A percentile compares a stretch with the other conserved stretches of the same genome.
These are phyloP conservation scores for Flaveria trinervia DNA, from an alignment of 129 eudicot species.

Conservation along the genomic window DNA sequence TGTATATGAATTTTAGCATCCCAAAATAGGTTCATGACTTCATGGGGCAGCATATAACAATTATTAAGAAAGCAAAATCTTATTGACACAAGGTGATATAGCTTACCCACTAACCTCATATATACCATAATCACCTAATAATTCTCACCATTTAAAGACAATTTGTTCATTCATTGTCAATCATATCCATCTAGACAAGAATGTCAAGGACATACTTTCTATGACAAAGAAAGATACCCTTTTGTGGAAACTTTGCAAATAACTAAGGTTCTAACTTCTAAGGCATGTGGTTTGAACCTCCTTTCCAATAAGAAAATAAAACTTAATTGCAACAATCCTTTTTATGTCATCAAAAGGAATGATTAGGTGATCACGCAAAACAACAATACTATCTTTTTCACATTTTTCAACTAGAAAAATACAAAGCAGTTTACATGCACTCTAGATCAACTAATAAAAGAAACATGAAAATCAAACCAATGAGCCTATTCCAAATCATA, in stretches of 20 bases:
- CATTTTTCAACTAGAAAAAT: slow-evolving; percentile 1
- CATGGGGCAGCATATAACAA: neutral
- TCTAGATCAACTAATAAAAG: slow-evolving; percentile 9
- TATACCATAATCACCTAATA: slow-evolving; percentile 2
- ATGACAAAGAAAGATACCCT: slow-evolving; percentile 2
- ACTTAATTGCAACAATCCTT: slow-evolving; percentile 11
- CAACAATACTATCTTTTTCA: slow-evolving; percentile 15
- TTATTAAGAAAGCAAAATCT: neutral
- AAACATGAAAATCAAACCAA: slow-evolving; percentile 1
- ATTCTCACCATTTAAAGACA: neutral
- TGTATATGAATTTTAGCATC: slow-evolving; percentile 9
- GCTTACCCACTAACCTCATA: slow-evolving; percentile 1
- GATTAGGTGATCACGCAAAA: neutral
- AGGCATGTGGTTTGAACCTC: neutral
- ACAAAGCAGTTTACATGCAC: neutral
- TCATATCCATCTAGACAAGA: slow-evolving; percentile 2
- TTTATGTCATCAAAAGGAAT: neutral
- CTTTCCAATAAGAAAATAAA: neutral
- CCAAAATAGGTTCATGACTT: neutral
- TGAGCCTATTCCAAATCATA: neutral
- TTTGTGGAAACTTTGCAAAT: neutral
- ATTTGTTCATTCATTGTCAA: neutral
- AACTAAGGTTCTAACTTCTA: neutral
- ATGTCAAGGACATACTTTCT: slow-evolving; percentile 6
- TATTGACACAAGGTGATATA: neutral